phyloP scores from a whole-genome alignment of 768 basidiomycete genomes.

The Infundibulicybe gibba region DNA sequence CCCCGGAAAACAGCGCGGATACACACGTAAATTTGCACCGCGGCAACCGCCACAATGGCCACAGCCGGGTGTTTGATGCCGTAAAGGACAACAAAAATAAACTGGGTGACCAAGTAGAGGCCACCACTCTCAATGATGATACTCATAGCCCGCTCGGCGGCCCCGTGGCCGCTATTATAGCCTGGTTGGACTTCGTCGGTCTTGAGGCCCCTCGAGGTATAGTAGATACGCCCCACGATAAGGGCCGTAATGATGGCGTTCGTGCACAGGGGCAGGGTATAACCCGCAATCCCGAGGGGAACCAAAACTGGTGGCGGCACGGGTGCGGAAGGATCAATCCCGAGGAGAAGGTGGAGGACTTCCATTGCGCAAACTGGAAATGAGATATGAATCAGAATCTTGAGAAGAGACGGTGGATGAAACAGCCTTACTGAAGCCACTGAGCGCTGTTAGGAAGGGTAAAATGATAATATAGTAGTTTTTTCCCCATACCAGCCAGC shows the following conservation, averaged over 20 bases:
- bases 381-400: neutral
- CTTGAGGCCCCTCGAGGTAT: neutral
- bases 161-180: too few species aligned
- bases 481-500: neutral
- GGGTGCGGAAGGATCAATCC: slow-evolving; percentile 22
- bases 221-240: slow-evolving; percentile 38
- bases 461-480: neutral
- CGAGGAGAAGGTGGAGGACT: slow-evolving; percentile 2
- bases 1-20: too few species aligned
- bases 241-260: slow-evolving; percentile 38
- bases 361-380: neutral
- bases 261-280: slow-evolving; percentile 34
- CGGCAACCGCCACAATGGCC: slow-evolving; percentile 29
- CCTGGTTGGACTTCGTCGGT: too few species aligned
- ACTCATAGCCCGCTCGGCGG: too few species aligned
- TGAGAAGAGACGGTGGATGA: neutral
- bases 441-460: neutral
- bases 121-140: slow-evolving; percentile 36
- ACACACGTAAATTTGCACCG: slow-evolving; percentile 35
- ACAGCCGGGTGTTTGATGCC: slow-evolving; percentile 26
- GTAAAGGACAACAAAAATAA: slow-evolving; percentile 36
- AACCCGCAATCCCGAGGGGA: slow-evolving; percentile 30
- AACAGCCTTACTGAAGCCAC: neutral
- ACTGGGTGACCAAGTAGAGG: slow-evolving; percentile 32
- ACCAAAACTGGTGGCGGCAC: slow-evolving; percentile 28